Evolutionary conservation across 2,329 filamentous ascomycete species (phyloP), one percentile per base, ranked within the genome.

Genomic region (Talaromyces sp.): DNA sequence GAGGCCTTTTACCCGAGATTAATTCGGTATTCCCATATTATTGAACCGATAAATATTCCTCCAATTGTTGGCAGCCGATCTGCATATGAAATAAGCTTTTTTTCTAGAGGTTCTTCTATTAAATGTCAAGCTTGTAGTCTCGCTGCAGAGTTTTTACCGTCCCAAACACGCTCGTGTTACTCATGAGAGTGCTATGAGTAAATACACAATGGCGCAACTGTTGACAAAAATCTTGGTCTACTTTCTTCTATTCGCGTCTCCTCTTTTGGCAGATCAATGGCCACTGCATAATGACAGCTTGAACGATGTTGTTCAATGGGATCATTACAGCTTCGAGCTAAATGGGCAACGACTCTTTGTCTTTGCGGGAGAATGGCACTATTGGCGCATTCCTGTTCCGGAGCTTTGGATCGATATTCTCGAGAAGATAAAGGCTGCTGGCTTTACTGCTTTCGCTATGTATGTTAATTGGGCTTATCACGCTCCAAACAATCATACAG

Each of bases 361-460:
- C 50, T 85, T 83, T 70, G 80, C 81, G 15, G 84, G 84, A 45
- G 84, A 86, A 69, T 80, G 86, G 25, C 83, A 86, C 68, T 85
- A 39, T 27, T 58, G 27, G 27, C 35, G 85, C 69, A 77, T 89
- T 1, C 87, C 87, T 1, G 87, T 89, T 1, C 83, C 86, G 2
- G 79, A 81, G 58, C 79, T 90, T 4, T 89, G 88, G 81, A 81
- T 90, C 7, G 91, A 94, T 69, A 73, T 94, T 1, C 89, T 96
- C 70, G 89, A 95, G 71, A 96, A 96, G 77, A 87, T 94, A 75
- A 93, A 90, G 75, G 89, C 90, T 0, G 78, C 92, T 1, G 92
- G 92, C 0, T 93, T 92, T 78, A 93, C 90, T 70, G 85, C 86
- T 52, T 89, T 93, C 1, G 92, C 90, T 0, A 92, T 93, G 74